Conservation (phyloP, 805 yeast genomes). For the Wickerhamomyces alni region DNA sequence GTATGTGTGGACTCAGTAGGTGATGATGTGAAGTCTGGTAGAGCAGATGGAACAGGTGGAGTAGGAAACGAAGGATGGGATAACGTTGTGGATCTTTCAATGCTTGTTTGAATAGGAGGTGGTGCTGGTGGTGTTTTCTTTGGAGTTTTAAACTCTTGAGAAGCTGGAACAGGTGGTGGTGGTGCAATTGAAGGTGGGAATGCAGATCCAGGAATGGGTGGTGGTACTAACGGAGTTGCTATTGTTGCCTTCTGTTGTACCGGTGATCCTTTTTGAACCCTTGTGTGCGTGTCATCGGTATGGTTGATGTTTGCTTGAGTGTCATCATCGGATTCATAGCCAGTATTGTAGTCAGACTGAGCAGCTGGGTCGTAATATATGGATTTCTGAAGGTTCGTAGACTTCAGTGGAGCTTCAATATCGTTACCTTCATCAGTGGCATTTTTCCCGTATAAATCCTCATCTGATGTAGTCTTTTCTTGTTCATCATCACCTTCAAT, state of each 20-base stretch:
- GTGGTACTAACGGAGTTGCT: too few relatives aligned
- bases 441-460: slow-evolving; percentile 15
- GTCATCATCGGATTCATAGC: slow-evolving; percentile 69
- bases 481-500: slow-evolving; percentile 26
- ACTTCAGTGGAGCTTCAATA: slow-evolving; percentile 4
- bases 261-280: too few relatives aligned
- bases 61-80: background rate
- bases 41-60: slow-evolving; percentile 1
- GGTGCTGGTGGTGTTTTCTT: slow-evolving; percentile 21
- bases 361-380: background rate
- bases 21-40: background rate
- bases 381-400: slow-evolving; percentile 3
- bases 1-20: slow-evolving; percentile 3
- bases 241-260: too few relatives aligned
- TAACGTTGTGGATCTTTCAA: background rate
- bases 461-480: slow-evolving; percentile 22
- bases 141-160: slow-evolving; percentile 7
- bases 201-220: slow-evolving; percentile 8
- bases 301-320: slow-evolving; percentile 15
- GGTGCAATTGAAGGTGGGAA: slow-evolving; percentile 15
- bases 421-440: slow-evolving; percentile 19
- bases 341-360: slow-evolving; percentile 37
- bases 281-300: background rate
- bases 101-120: slow-evolving; percentile 8
- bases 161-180: slow-evolving; percentile 11